Conservation (phyloP, 345 rosid genomes). For the Sisymbrium altissimum region DNA sequence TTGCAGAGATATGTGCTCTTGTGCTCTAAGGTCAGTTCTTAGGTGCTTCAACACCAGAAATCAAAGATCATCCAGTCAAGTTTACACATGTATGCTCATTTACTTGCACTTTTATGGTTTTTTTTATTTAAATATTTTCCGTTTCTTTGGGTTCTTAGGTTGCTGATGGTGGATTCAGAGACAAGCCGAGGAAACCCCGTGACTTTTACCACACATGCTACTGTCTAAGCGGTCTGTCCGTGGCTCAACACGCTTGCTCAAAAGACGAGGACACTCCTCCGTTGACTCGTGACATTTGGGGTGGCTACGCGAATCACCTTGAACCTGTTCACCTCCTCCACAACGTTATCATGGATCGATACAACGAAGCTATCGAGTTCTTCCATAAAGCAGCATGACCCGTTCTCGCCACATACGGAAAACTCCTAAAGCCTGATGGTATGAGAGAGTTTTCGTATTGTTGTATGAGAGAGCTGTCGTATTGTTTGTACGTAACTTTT, state of each 20-base stretch:
- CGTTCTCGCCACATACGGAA: neutral
- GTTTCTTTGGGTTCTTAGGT: constrained; percentile 38
- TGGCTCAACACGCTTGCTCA: constrained; percentile 63
- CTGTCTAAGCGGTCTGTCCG: constrained; percentile 83
- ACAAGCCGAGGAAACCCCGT: constrained; percentile 71
- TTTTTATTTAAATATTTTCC: neutral
- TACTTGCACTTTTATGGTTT: neutral
- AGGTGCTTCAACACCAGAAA: neutral
- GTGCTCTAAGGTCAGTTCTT: constrained; percentile 69
- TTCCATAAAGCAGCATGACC: constrained; percentile 29
- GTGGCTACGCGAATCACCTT: constrained; percentile 68
- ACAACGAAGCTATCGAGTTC: constrained; percentile 65
- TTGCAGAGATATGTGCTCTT: constrained; percentile 79
- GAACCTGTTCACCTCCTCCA: constrained; percentile 76
- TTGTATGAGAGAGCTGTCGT: neutral
- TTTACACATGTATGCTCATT: neutral
- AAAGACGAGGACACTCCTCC: constrained; percentile 58
- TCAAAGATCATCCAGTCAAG: neutral
- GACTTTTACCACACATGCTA: constrained; percentile 95
- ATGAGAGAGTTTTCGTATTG: neutral
- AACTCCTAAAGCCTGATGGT: neutral
- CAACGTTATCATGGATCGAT: constrained; percentile 65
- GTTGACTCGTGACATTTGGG: constrained; percentile 51
- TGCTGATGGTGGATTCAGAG: constrained; percentile 74
- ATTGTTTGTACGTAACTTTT: neutral